Base-by-base conservation (phyloP, 345 rosid species). In the Erucastrum elatum region DNA sequence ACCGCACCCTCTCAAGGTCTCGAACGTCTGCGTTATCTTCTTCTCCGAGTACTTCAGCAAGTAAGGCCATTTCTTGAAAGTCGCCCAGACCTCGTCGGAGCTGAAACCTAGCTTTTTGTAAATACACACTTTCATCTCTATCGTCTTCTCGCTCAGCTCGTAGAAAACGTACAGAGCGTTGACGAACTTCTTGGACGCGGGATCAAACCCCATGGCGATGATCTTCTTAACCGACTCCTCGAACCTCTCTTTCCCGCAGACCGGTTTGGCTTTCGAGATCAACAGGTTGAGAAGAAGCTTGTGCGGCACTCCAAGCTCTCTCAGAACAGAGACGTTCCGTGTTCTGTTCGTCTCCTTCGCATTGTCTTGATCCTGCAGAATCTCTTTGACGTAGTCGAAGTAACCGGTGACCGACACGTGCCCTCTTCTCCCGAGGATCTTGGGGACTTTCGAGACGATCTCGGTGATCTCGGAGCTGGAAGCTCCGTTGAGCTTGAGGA, bases 51-150 rank as follows among this genome's bases (percentile, higher is more conserved):
- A 12, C 10, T 12, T 30, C 70, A 83, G 9, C 56, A 21, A 61
- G 33, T 11, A 10, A 30, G 87, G 87, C 44, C 58, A 27, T 68
- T 76, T 87, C 78, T 68, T 78, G 62, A 86, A 85, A 0, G 77
- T 66, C 1, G 8, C 9, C 74, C 68, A 39, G 8, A 72, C 35
- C 10, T 80, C 87, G 34, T 56, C 74, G 5, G 34, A 70, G 4
- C 76, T 55, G 69, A 81, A 85, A 13, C 87, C 88, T 75, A 82
- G 78, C 16, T 27, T 75, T 44, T 59, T 29, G 4, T 79, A 79
- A 1, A 39, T 70, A 7, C 30, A 11, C 34, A 79, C 77, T 51
- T 79, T 79, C 74, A 67, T 58, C 10, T 79, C 77, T 70, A 81
- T 77, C 0, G 79, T 81, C 13, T 16, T 25, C 6, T 75, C 17